Evolutionary conservation across 352 stramenopile genomes (phyloP).

Genomic region (Globisporangium megalacanthum): DNA sequence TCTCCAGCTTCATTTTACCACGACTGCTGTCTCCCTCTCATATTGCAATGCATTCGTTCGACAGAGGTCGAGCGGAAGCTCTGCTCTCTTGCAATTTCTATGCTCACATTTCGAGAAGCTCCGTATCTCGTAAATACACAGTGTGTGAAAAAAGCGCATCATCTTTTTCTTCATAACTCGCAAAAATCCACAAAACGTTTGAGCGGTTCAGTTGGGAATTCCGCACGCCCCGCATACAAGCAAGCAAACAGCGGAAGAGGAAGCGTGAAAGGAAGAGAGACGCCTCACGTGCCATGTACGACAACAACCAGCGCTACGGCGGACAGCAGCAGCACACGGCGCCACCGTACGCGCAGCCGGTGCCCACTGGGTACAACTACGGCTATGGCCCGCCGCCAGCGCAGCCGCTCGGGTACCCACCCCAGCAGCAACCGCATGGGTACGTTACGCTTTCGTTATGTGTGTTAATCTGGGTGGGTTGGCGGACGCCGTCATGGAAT

Average conservation of each 20-base stretch:
- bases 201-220: too few relatives aligned
- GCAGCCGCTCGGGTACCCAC: slow-evolving; percentile 13
- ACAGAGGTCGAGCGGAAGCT: too few relatives aligned
- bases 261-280: background rate
- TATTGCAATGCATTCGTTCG: too few relatives aligned
- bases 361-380: slow-evolving; percentile 7
- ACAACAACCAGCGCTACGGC: slow-evolving; percentile 18
- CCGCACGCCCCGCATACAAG: background rate
- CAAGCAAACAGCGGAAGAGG: background rate
- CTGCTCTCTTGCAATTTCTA: too few relatives aligned
- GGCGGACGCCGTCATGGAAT: background rate
- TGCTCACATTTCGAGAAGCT: too few relatives aligned
- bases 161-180: background rate
- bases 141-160: too few relatives aligned
- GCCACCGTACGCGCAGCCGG: slow-evolving; percentile 23
- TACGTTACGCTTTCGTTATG: background rate
- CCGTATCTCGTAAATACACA: too few relatives aligned
- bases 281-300: slow-evolving; percentile 20
- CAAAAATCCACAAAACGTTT: too few relatives aligned
- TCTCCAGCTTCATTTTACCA: too few relatives aligned
- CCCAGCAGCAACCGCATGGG: slow-evolving; percentile 15
- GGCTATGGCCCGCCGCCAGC: slow-evolving; percentile 8
- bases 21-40: too few relatives aligned
- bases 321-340: slow-evolving; percentile 12
- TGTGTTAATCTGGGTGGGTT: too few relatives aligned